A percentile compares a stretch with the other conserved stretches of the same genome.
Evolutionary conservation across 176 grass and related monocot species (phyloP).

Genomic region (Cenchrus americanus): DNA sequence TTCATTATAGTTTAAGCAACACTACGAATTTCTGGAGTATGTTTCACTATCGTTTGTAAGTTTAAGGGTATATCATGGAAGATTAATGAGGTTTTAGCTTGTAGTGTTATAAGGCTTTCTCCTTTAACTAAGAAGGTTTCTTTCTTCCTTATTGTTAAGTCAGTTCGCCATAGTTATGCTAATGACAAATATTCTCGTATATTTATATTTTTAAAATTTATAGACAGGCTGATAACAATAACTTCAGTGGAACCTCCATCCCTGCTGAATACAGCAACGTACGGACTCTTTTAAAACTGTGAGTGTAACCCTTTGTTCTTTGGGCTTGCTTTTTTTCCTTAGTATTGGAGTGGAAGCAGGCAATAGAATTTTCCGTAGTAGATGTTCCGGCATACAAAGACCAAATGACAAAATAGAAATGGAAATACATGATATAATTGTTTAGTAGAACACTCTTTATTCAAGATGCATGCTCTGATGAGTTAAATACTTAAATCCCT

Average conservation of each 20-base stretch:
- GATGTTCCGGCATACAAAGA: too few species aligned
- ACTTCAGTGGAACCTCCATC: slow-evolving; percentile 90
- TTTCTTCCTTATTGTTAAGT: background rate
- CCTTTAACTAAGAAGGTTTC: background rate
- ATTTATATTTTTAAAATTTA: slow-evolving; percentile 31
- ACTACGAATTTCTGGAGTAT: background rate
- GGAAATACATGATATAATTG: too few species aligned
- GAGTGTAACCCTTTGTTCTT: slow-evolving; percentile 53
- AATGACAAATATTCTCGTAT: slow-evolving; percentile 34
- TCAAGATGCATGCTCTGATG: too few species aligned
- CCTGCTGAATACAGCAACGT: slow-evolving; percentile 71
- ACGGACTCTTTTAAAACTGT: slow-evolving; percentile 77
- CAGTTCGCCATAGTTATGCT: background rate
- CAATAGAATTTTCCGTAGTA: too few species aligned
- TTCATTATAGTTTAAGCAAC: too few species aligned
- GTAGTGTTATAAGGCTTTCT: background rate
- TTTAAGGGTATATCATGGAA: slow-evolving; percentile 20
- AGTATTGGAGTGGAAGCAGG: too few species aligned
- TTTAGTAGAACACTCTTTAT: too few species aligned
- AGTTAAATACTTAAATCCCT: too few species aligned
- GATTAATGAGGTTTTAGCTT: background rate
- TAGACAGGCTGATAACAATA: slow-evolving; percentile 98
- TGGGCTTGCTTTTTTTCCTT: background rate
- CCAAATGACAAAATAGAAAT: too few species aligned
- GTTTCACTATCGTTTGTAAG: slow-evolving; percentile 4